Percentiles rank a stretch among this genome's conserved stretches.
These are phyloP conservation scores for Lumnitzera littorea DNA, from an alignment of 345 rosid species.

Conservation along the genomic window DNA sequence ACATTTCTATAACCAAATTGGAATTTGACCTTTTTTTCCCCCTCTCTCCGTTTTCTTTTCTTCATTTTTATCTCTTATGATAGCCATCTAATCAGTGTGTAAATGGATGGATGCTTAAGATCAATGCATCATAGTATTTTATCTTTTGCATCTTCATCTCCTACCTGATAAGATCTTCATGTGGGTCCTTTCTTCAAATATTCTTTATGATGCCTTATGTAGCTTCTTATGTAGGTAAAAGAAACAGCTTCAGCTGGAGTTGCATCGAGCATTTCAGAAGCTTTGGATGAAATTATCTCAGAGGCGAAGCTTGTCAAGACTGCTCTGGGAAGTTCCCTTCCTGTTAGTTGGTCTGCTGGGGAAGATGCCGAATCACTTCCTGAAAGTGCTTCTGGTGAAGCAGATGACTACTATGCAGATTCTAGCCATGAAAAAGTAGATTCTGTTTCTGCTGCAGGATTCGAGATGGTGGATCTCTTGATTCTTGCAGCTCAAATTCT, in stretches of 20 bases:
- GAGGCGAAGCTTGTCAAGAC: conserved; percentile 86
- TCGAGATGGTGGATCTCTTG: conserved; percentile 95
- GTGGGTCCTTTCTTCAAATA: no score
- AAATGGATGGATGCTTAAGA: no score
- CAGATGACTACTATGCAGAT: conserved; percentile 14
- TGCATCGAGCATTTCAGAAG: conserved; percentile 22
- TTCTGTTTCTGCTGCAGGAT: conserved; percentile 79
- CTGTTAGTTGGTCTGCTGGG: conserved; percentile 87
- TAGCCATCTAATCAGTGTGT: no score
- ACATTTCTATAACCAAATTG: no score
- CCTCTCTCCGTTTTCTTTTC: no score
- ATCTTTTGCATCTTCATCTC: no score
- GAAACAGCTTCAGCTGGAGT: conserved; percentile 34
- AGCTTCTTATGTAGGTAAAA: conserved; percentile 40
- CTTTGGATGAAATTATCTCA: conserved; percentile 42
- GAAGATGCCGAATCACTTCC: conserved; percentile 33
- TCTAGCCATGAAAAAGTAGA: conserved; percentile 47
- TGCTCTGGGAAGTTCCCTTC: conserved; percentile 83
- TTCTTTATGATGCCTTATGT: background rate
- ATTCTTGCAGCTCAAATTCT: conserved; percentile 65
- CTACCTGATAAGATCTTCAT: no score
- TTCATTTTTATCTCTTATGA: no score
- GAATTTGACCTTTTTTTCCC: no score
- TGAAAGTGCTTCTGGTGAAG: conserved; percentile 16
- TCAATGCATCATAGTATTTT: no score